Evolutionary conservation across 1,284 basidiomycete species (phyloP), one percentile per base, ranked within the genome.

Genomic region (Entoloma clypeatum): DNA sequence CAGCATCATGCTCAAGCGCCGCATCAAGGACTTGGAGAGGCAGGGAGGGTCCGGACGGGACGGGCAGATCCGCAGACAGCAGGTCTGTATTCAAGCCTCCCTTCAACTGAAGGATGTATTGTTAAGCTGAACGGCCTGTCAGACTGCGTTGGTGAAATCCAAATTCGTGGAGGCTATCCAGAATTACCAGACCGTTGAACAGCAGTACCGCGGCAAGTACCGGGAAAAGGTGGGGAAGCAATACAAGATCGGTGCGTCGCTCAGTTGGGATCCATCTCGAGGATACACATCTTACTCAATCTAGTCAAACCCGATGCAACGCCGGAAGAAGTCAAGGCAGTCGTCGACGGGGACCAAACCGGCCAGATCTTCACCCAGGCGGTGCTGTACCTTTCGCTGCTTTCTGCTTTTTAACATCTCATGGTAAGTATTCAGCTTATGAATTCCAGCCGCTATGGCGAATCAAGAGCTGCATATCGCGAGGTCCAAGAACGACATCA

Each of bases 401-500:
- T 13, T 31, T 7, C 13, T 17, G 17, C 27, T 39, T 19, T 21
- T 32, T 77, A 25, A 34, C 17, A 25, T 28, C 25, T 38, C 13
- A 14, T n/a, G 3, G 9, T 39, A n/a, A n/a, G n/a, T n/a, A n/a
- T n/a, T n/a, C n/a, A 69, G 67, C 47, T 69, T 16, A 61, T 63
- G 41, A 76, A 75, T 43, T 88, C 89, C n/a, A 84, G 78, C 47
- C 79, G 85, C 28, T 92, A 93, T 61, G 86, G 83, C 33, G 86
- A 92, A 52, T 86, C 91, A 7, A 75, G 90, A 42, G 77, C 79
- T 30, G 93, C 89, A 0, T 90, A 89, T 60, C 77, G 82, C 38
- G 94, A 96, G 65, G 92, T 95, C 2, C 92, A 96, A 62, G 82
- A 89, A 52, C 77, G 94, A 37, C 92, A 96, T 57, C 79, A 86